Base-by-base conservation (phyloP, 805 yeast genomes). In the Vanderwaltozyma yarrowii region DNA sequence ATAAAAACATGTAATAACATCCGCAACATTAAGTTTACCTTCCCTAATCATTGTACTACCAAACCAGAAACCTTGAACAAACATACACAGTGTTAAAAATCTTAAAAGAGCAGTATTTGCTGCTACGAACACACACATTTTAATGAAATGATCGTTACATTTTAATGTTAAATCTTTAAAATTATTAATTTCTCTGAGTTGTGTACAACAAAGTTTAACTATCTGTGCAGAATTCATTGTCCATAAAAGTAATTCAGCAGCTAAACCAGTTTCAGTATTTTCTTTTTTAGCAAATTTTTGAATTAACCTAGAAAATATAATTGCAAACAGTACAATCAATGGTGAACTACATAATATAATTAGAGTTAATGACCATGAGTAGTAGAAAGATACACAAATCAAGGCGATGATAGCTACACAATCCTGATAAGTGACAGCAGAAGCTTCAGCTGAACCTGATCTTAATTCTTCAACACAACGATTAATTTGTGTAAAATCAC, bases 41-140 rank as follows among this genome's bases (percentile, higher is more conserved):
- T 60, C 57, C 26, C 61, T 58, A 3, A 86, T 78, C 65, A 83
- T 70, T 32, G 67, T 67, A 21, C 80, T 72, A 1, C 97, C 99
- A 61, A 80, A 89, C 85, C 94, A 87, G 50, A 92, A 83, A 0
- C 89, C 94, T 58, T 85, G 95, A 3, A 88, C 82, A 64, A 89
- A 87, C 77, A 87, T 78, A 52, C 77, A 54, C 28, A 85, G 63
- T 0, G 80, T 69, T 4, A 88, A 46, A 18, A 72, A 60, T 47
- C 79, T 72, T 36, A 80, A 58, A 0, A 72, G 31, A 0, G 82
- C 79, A 17, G 71, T 56, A 51, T 85, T 87, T 17, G 50, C 42
- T 11, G 78, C 64, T 5, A 74, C 60, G 13, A 66, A 70, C 19
- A 74, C 50, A n/a, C 74, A 65, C 30, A 68, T 50, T 32, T 64